These are phyloP conservation scores for Prillingera fragicola DNA, from an alignment of 1,284 basidiomycete genomes.

Conservation along the genomic window DNA sequence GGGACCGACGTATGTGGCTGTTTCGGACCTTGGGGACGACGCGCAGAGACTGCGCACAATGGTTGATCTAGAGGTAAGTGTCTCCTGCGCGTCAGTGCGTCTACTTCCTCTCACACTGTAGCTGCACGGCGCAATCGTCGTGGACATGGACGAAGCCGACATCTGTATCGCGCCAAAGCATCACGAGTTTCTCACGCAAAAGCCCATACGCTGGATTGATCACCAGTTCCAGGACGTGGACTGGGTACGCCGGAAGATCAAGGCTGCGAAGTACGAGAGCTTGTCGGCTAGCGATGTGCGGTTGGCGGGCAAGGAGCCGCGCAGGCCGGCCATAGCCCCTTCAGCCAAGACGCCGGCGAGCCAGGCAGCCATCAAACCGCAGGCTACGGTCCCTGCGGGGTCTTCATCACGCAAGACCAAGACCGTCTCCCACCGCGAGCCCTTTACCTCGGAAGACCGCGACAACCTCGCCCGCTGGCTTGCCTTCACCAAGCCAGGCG, in stretches of 20 bases:
- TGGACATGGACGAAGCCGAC: constrained; percentile 3
- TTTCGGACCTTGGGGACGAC: constrained; percentile 10
- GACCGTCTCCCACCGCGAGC: constrained; percentile 1
- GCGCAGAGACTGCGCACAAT: constrained; percentile 7
- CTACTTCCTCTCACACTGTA: too few species aligned
- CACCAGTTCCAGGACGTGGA: too few species aligned
- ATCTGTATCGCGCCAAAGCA: constrained; percentile 10
- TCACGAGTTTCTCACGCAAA: constrained; percentile 2
- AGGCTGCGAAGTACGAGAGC: too few species aligned
- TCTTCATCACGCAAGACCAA: neutral
- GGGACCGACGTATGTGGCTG: constrained; percentile 1
- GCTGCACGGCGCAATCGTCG: constrained; percentile 20
- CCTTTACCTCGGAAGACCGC: constrained; percentile 15
- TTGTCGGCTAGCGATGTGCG: too few species aligned
- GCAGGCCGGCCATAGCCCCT: too few species aligned
- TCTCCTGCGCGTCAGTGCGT: too few species aligned
- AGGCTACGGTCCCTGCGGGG: neutral
- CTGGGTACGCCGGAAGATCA: too few species aligned
- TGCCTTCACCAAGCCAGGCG: constrained; percentile 6
- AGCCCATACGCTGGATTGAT: too few species aligned
- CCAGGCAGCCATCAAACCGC: too few species aligned
- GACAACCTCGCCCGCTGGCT: constrained; percentile 20
- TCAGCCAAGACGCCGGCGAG: too few species aligned
- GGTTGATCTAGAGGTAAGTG: constrained; percentile 20
- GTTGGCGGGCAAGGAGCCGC: too few species aligned